Percentiles rank a stretch among this genome's conserved stretches.
These are phyloP conservation scores for Aspergillus sp. DNA, from an alignment of 2,329 filamentous ascomycete species.

Conservation along the genomic window DNA sequence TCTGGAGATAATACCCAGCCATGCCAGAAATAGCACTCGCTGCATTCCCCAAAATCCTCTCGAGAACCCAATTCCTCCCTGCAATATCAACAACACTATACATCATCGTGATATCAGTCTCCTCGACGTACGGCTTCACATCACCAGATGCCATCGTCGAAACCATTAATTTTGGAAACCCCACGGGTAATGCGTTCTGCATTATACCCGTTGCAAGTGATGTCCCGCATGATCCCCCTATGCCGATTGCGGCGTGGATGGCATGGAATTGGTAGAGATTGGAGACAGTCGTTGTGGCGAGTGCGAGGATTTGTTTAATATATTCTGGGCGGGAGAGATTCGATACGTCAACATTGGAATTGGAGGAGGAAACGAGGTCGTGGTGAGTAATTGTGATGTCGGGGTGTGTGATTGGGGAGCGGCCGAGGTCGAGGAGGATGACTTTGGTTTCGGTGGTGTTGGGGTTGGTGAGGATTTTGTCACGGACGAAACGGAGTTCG, in stretches of 20 bases:
- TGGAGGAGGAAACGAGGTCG: slow-evolving; percentile 33
- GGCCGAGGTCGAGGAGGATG: slow-evolving; percentile 52
- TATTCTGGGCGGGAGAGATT: slow-evolving; percentile 48
- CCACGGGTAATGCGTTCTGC: slow-evolving; percentile 55
- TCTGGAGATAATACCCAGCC: slow-evolving; percentile 39
- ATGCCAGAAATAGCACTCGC: slow-evolving; percentile 56
- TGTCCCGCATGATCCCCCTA: slow-evolving; percentile 59
- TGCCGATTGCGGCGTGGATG: slow-evolving; percentile 50
- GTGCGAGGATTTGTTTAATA: slow-evolving; percentile 49
- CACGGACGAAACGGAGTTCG: slow-evolving; percentile 46
- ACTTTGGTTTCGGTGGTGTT: slow-evolving; percentile 26
- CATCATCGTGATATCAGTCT: slow-evolving; percentile 64
- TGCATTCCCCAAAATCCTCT: slow-evolving; percentile 55
- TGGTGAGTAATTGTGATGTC: slow-evolving; percentile 44
- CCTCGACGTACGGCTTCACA: slow-evolving; percentile 57
- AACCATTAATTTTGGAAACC: slow-evolving; percentile 64
- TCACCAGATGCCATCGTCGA: slow-evolving; percentile 64
- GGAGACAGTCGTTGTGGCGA: slow-evolving; percentile 40
- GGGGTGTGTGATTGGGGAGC: slow-evolving; percentile 35
- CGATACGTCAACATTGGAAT: slow-evolving; percentile 24
- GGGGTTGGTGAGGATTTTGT: slow-evolving; percentile 42
- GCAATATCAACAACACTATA: slow-evolving; percentile 66
- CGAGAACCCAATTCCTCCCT: slow-evolving; percentile 56
- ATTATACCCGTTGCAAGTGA: slow-evolving; percentile 56
- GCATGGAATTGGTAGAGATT: slow-evolving; percentile 29